Percentiles rank a stretch among this genome's conserved stretches.
These are phyloP conservation scores for Metschnikowia gelsemii DNA, from an alignment of 805 yeast species.

Conservation along the genomic window DNA sequence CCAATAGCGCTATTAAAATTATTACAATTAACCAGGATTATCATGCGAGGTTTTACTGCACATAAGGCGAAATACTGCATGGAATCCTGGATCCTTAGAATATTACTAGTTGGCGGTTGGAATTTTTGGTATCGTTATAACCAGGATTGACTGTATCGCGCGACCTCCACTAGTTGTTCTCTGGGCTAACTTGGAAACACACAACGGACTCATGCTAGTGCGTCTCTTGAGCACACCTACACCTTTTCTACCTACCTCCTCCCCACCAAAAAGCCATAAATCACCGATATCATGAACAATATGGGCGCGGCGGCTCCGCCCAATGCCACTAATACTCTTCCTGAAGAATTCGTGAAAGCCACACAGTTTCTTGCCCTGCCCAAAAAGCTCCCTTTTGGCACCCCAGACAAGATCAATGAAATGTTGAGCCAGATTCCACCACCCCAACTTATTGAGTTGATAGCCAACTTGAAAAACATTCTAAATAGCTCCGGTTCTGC, in stretches of 20 bases:
- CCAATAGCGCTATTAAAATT: no score
- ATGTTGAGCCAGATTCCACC: constrained; percentile 69
- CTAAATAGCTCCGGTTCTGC: constrained; percentile 50
- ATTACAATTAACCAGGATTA: no score
- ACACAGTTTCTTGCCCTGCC: constrained; percentile 55
- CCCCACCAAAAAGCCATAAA: neutral
- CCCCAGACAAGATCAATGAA: constrained; percentile 58
- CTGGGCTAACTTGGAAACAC: no score
- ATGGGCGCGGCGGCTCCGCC: constrained; percentile 3
- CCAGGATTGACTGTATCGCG: no score
- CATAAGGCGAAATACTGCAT: no score
- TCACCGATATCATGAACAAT: constrained; percentile 1
- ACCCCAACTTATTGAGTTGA: constrained; percentile 63
- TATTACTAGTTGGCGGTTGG: no score
- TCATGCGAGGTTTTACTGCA: no score
- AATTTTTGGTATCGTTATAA: no score
- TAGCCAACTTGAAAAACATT: constrained; percentile 62
- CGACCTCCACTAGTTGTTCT: no score
- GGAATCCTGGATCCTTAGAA: no score
- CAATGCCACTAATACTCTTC: constrained; percentile 6
- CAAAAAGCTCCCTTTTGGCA: constrained; percentile 43
- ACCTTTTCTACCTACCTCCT: neutral
- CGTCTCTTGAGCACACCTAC: constrained; percentile 5
- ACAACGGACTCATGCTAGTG: no score
- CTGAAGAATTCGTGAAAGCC: constrained; percentile 45